phyloP scores from a whole-genome alignment of 2,329 filamentous ascomycete genomes.

The Ophiostoma sp. region DNA sequence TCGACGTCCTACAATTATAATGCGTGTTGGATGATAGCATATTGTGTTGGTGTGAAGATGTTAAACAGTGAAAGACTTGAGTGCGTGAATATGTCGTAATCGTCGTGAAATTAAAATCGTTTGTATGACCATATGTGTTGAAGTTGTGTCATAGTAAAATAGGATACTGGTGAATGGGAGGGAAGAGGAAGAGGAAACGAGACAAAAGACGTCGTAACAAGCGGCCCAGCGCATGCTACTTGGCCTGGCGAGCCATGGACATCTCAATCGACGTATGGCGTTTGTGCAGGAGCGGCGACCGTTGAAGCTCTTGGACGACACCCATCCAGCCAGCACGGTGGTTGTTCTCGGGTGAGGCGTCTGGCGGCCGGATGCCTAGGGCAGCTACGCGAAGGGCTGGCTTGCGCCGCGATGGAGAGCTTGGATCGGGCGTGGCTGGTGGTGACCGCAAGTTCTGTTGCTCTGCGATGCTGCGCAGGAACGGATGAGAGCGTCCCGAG shows the following conservation, averaged over 20 bases:
- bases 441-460: slow-evolving; percentile 17
- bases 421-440: slow-evolving; percentile 14
- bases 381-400: slow-evolving; percentile 51
- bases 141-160: neutral
- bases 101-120: slow-evolving; percentile 7
- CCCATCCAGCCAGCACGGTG: slow-evolving; percentile 57
- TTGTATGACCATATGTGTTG: neutral
- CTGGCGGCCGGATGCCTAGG: slow-evolving; percentile 38
- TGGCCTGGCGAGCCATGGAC: slow-evolving; percentile 40
- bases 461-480: slow-evolving; percentile 17
- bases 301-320: slow-evolving; percentile 58
- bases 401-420: slow-evolving; percentile 39
- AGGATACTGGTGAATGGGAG: neutral
- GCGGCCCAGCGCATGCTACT: slow-evolving; percentile 3
- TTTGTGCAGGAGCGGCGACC: slow-evolving; percentile 55
- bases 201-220: neutral
- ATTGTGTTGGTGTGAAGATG: neutral
- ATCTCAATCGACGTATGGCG: slow-evolving; percentile 59
- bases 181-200: neutral
- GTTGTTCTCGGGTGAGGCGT: slow-evolving; percentile 42
- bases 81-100: slow-evolving; percentile 10
- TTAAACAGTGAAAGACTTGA: neutral
- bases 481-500: slow-evolving; percentile 18
- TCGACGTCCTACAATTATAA: slow-evolving; percentile 6
- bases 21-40: neutral